phyloP scores from a whole-genome alignment of 2,329 filamentous ascomycete genomes.

The Westerdykella sp. region DNA sequence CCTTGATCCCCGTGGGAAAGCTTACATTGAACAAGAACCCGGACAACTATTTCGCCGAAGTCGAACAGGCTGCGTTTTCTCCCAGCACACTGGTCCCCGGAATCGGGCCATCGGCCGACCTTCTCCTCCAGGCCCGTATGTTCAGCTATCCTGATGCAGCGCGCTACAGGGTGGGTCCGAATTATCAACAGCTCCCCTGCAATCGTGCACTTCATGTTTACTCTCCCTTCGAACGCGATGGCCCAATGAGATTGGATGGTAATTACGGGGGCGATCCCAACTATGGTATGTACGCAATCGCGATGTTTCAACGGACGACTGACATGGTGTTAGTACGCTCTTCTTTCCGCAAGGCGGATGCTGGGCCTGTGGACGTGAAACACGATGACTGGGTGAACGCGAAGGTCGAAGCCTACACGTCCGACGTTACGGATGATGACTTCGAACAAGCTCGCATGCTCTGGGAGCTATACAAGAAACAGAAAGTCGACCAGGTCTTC shows the following conservation, averaged over 20 bases:
- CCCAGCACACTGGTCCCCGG: constrained; percentile 60
- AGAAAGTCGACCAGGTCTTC: constrained; percentile 23
- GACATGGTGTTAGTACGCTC: constrained; percentile 19
- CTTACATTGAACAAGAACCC: constrained; percentile 50
- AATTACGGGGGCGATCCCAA: constrained; percentile 45
- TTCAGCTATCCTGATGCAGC: constrained; percentile 58
- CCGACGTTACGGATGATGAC: constrained; percentile 43
- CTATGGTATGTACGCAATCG: constrained; percentile 24
- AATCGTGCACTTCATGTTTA: constrained; percentile 26
- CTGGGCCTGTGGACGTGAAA: constrained; percentile 14
- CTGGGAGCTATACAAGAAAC: constrained; percentile 37
- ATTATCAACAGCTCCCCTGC: constrained; percentile 45
- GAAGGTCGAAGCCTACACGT: constrained; percentile 11
- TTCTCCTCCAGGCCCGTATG: constrained; percentile 55
- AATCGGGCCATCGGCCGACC: constrained; percentile 56
- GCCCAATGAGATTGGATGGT: constrained; percentile 26
- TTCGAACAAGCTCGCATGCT: constrained; percentile 47
- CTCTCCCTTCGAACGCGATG: constrained; percentile 26
- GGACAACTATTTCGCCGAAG: constrained; percentile 63
- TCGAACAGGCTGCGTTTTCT: constrained; percentile 62
- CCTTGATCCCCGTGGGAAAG: constrained; percentile 45
- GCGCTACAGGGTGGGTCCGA: constrained; percentile 43
- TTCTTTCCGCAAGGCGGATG: constrained; percentile 12
- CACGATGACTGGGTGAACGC: constrained; percentile 18
- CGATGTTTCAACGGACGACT: not conserved